Base-by-base conservation (phyloP, 805 yeast species). In the Lipomyces spencermartinsiae region DNA sequence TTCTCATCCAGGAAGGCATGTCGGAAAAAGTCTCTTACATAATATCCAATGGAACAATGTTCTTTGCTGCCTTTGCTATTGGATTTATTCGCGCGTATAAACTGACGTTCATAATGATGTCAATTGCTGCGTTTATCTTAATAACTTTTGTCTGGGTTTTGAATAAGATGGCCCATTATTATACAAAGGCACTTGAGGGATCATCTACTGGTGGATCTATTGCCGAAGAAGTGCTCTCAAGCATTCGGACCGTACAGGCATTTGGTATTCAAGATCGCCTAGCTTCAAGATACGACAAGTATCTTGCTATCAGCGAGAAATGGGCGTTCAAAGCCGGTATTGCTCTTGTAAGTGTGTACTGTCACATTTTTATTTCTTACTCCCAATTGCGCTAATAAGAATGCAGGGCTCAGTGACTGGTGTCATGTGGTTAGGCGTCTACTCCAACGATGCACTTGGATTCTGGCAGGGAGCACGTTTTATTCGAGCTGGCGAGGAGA, bases 201-300 rank as follows among this genome's bases (percentile, higher is more conserved):
- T 59, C 56, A 2, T 43, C 71, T 25, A 59, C 57, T 6, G 73
- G 70, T 2, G 53, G 81, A 19, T 71, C 80, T 12, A 69, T 81
- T n/a, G 83, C 83, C 22, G 83, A 81, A 64, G 83, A 81, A 71
- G 78, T 78, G 3, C 64, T 81, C 9, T 74, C 80, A 6, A 77
- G 82, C 4, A 78, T 80, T 43, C 76, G 83, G 54, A 81, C 78
- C 63, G 81, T 81, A 4, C 78, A 79, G 4, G 83, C 83, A 0
- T 80, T 81, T 61, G 83, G 82, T 33, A 74, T 79, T 25, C 83
- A 81, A 65, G 76, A 77, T 19, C 73, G 80, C 12, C 65, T 81
- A 56, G 76, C 76, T 7, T 73, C 61, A 9, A 72, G 73, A 62
- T 68, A 66, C 29, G 71, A 68, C 46, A 37, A 59, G n/a, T 64